A percentile compares a stretch with the other conserved stretches of the same genome.
phyloP scores from a whole-genome alignment of 164 flowering plant genomes.

The Hamamelis virginiana region DNA sequence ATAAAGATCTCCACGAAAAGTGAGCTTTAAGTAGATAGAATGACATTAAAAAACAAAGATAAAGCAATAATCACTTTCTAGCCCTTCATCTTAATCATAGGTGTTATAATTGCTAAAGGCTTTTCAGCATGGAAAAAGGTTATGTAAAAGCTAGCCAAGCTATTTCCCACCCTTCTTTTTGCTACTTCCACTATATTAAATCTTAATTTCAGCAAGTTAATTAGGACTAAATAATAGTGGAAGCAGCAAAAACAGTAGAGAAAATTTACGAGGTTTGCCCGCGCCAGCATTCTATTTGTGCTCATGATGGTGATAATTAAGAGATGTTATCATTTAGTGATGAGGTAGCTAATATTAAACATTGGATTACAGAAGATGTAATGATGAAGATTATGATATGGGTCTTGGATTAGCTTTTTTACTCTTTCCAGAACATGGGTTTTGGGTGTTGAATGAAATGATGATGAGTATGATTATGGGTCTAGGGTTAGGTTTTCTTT shows the following conservation, averaged over 20 bases:
- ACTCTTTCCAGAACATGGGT: conserved; percentile 2
- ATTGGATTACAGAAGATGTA: conserved; percentile 4
- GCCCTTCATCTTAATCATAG: conserved; percentile 59
- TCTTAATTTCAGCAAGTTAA: background rate
- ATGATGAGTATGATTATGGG: conserved; percentile 18
- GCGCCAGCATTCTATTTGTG: too few relatives aligned
- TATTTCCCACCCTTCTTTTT: conserved; percentile 9
- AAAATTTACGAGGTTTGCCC: too few relatives aligned
- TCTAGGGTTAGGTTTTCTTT: conserved; percentile 1
- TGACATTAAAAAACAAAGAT: conserved; percentile 17
- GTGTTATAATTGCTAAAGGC: conserved; percentile 49
- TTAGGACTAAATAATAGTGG: conserved; percentile 15
- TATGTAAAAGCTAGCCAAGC: background rate
- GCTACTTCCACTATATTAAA: conserved; percentile 1
- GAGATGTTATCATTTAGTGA: conserved; percentile 2
- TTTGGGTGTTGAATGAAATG: conserved; percentile 16
- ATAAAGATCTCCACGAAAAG: conserved; percentile 34
- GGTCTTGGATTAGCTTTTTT: conserved; percentile 13
- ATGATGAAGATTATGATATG: conserved; percentile 23
- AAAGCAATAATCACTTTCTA: conserved; percentile 37
- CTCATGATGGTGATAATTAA: conserved; percentile 23
- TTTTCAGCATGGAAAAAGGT: conserved; percentile 22
- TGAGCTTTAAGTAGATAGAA: conserved; percentile 27
- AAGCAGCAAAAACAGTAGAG: conserved; percentile 16
- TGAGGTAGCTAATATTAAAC: conserved; percentile 5